Evolutionary conservation across 2,329 filamentous ascomycete genomes (phyloP), one percentile per base, ranked within the genome.

Genomic region (Bipolaris cookei): DNA sequence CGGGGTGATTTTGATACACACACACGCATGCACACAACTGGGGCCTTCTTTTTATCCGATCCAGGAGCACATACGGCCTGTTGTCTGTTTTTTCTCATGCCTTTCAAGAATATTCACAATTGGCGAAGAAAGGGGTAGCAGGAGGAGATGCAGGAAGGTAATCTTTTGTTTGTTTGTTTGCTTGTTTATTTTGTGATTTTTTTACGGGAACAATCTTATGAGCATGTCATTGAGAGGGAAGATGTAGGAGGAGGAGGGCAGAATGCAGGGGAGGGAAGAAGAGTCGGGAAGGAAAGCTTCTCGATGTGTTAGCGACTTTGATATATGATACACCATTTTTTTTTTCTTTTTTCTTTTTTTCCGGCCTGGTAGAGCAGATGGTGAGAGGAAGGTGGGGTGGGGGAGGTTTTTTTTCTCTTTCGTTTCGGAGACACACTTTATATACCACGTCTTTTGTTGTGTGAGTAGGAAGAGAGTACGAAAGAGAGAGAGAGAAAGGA

Each of bases 1-100:
- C 7, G 11, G 20, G 23, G 23, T n/a, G 23, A 30, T 28, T 20
- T 20, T 41, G 4, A n/a, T n/a, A 28, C 10, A 8, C 13, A 51
- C 20, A 39, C 39, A 38, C 45, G 38, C 41, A 20, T 35, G 42
- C 46, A 45, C 39, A 45, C 20, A 51, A n/a, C 14, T 20, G 39
- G 39, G 25, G 25, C 8, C 25, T 10, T 25, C 28, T 20, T 39
- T 20, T 16, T 8, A 16, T 43, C 41, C 21, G 21, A 25, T 43
- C 23, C 21, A 25, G 41, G 21, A 28, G 7, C 25, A 28, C 23
- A 43, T 14, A 18, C 13, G 23, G 41, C 8, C 6, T 28, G 25
- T 28, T 28, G 25, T n/a, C 10, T 21, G 18, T 51, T 35, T 21
- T 35, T 37, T 20, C 23, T 23, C 11, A 16, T 20, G 37, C n/a